These are phyloP conservation scores for Fusarium begoniae DNA, from an alignment of 2,329 filamentous ascomycete genomes.

Conservation along the genomic window DNA sequence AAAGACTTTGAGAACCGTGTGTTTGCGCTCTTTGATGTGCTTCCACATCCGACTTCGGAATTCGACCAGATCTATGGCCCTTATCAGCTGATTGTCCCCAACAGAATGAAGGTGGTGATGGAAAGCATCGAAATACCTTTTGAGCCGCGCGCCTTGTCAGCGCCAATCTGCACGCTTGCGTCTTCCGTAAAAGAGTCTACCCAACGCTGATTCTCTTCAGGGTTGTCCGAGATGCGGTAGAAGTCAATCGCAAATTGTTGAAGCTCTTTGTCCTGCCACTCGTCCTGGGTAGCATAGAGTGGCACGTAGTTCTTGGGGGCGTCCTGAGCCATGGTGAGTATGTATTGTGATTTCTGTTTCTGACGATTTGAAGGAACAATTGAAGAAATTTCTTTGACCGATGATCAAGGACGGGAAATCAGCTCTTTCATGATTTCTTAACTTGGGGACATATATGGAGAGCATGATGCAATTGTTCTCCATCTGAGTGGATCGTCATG, in stretches of 20 bases:
- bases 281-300: conserved; percentile 44
- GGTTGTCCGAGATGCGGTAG: conserved; percentile 55
- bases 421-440: conserved; percentile 11
- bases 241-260: conserved; percentile 55
- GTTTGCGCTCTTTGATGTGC: conserved; percentile 50
- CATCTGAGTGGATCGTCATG: conserved; percentile 22
- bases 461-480: conserved; percentile 33
- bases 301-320: conserved; percentile 44
- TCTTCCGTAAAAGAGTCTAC: conserved; percentile 52
- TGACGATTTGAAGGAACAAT: background rate
- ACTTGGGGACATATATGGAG: conserved; percentile 19
- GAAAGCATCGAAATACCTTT: conserved; percentile 41
- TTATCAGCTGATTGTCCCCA: conserved; percentile 5
- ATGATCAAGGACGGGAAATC: background rate
- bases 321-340: conserved; percentile 25
- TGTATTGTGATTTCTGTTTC: background rate
- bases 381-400: background rate
- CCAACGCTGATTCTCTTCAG: conserved; percentile 55
- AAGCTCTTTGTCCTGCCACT: conserved; percentile 45
- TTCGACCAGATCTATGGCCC: conserved; percentile 50
- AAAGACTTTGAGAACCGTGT: conserved; percentile 55
- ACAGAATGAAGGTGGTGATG: background rate
- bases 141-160: conserved; percentile 49
- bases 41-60: conserved; percentile 57
- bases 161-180: conserved; percentile 55